Conservation (phyloP, 371 early-diverging fungal species). For the Mortierella polycephala region DNA sequence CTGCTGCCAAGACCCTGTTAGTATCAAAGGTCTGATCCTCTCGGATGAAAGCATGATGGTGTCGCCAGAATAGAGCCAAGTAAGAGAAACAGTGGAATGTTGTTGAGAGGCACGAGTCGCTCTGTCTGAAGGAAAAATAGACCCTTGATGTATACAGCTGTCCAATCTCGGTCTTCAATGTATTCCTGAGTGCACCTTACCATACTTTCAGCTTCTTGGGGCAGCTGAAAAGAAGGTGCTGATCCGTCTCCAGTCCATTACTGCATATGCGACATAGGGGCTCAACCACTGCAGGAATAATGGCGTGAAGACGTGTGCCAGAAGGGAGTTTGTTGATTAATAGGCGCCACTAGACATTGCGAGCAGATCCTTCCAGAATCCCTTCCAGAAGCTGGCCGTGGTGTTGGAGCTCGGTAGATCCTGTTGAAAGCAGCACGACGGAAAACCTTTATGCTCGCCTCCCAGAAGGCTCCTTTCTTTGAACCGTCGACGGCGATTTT, state of each 20-base stretch:
- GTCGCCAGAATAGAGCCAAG: too few species aligned
- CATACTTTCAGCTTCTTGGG: conserved; percentile 12
- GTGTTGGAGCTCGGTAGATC: background rate
- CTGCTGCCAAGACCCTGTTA: too few species aligned
- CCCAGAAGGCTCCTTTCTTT: background rate
- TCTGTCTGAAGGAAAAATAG: too few species aligned
- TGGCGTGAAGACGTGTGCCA: background rate
- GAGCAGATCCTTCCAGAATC: conserved; percentile 2
- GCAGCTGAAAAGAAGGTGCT: conserved; percentile 14
- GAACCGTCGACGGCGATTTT: background rate
- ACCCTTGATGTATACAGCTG: too few species aligned
- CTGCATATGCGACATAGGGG: background rate
- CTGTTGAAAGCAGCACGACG: conserved; percentile 1
- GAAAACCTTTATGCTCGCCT: background rate
- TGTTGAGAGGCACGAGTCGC: too few species aligned
- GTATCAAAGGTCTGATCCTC: too few species aligned
- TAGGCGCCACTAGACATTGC: conserved; percentile 8
- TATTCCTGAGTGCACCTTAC: conserved; percentile 5
- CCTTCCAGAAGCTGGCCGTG: background rate
- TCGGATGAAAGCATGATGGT: too few species aligned
- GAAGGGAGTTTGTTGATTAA: conserved; percentile 1
- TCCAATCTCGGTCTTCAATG: background rate
- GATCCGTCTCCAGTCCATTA: background rate
- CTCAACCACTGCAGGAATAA: background rate
- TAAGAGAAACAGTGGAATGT: too few species aligned